Percentiles rank a stretch among this genome's conserved stretches.
Evolutionary conservation across 2,329 filamentous ascomycete genomes (phyloP).

Genomic region (Aspergillus fructus): DNA sequence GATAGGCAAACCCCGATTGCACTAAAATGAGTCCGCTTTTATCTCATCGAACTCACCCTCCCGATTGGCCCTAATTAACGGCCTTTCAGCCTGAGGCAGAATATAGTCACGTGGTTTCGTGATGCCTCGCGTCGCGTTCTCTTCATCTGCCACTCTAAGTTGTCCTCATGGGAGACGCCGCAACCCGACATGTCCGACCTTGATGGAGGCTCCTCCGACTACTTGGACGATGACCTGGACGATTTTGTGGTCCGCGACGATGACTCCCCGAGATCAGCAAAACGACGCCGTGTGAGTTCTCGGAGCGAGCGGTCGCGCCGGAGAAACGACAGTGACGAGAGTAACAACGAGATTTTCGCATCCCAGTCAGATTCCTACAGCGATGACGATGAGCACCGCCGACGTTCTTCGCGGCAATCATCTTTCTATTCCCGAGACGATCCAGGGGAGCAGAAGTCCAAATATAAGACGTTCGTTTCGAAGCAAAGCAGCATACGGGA

Average conservation of each 20-base stretch:
- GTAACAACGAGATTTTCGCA: slow-evolving; percentile 13
- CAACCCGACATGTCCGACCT: slow-evolving; percentile 29
- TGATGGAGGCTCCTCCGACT: slow-evolving; percentile 29
- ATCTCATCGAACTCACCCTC: not conserved
- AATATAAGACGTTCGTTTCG: slow-evolving; percentile 43
- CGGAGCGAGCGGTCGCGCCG: not conserved
- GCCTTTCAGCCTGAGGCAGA: not conserved
- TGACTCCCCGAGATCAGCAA: slow-evolving; percentile 29
- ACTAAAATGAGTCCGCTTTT: not conserved
- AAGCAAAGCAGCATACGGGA: slow-evolving; percentile 40
- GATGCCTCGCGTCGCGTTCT: slow-evolving; percentile 17
- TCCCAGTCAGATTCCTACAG: slow-evolving; percentile 22
- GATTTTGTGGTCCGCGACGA: slow-evolving; percentile 28
- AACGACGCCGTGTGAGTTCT: slow-evolving; percentile 35
- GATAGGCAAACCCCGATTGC: not conserved
- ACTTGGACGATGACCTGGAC: slow-evolving; percentile 29
- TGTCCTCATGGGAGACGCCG: not conserved
- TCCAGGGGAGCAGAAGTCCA: slow-evolving; percentile 28
- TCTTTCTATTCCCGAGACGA: slow-evolving; percentile 18
- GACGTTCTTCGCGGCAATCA: slow-evolving; percentile 15
- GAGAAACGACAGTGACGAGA: slow-evolving; percentile 6
- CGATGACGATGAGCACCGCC: slow-evolving; percentile 18
- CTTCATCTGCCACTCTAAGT: not conserved
- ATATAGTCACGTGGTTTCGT: slow-evolving; percentile 17
- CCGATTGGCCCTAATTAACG: not conserved